phyloP scores from a whole-genome alignment of 2,329 filamentous ascomycete species.

The Phialophora macrospora region DNA sequence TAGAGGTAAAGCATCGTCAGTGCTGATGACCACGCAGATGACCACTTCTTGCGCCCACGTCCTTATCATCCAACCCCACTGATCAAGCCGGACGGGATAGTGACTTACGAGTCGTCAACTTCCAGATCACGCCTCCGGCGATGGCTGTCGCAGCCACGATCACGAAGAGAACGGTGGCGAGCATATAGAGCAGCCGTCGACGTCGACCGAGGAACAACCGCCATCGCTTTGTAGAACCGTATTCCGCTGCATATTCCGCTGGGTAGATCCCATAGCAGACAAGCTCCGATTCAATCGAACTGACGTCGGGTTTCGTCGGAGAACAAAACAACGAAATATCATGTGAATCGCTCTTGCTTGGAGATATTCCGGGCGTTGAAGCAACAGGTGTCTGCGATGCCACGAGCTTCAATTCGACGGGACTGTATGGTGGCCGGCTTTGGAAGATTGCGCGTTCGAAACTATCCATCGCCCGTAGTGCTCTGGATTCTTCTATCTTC shows the following conservation, averaged over 20 bases:
- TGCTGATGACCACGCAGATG: not conserved
- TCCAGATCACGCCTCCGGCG: conserved; percentile 30
- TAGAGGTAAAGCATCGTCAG: not conserved
- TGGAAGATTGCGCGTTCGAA: conserved; percentile 13
- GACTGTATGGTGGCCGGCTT: not conserved
- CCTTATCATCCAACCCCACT: not conserved
- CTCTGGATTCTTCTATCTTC: not conserved
- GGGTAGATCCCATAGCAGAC: not conserved
- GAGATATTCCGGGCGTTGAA: not conserved
- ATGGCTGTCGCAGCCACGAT: conserved; percentile 23
- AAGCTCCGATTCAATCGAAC: not conserved
- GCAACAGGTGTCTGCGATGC: not conserved
- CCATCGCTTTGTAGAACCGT: conserved; percentile 1
- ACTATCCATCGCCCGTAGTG: conserved; percentile 11
- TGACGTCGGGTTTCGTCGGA: not conserved
- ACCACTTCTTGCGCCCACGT: not conserved
- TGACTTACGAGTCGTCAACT: conserved; percentile 19
- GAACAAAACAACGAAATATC: not conserved
- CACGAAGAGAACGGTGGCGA: conserved; percentile 20
- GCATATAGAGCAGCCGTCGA: conserved; percentile 27
- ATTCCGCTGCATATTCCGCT: too few relatives aligned
- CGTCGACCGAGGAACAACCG: conserved; percentile 6
- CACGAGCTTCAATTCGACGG: not conserved
- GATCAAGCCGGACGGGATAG: not conserved
- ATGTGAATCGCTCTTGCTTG: not conserved